Evolutionary conservation across 1,139 yeast species (phyloP), one percentile per base, ranked within the genome.

Genomic region (Trichomonascaceae sp.): DNA sequence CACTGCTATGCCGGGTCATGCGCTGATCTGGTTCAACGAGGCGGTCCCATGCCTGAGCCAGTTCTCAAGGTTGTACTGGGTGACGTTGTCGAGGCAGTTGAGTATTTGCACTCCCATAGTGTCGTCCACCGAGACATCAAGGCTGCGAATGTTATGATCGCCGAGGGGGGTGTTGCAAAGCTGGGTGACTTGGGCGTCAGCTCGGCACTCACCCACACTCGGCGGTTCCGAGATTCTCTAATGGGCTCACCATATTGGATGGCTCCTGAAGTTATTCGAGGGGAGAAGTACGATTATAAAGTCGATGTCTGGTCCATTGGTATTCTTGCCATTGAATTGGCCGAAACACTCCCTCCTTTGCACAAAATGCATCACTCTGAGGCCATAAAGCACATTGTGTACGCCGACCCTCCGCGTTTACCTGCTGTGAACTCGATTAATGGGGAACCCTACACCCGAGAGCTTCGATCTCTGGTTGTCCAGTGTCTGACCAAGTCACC

Each of bases 1-100:
- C 81, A 70, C 51, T 85, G 96, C 56, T 93, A 87, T 9, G 94
- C 93, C 16, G 93, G 95, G 0, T 80, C 93, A 2, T 80, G 93
- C 54, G 69, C 82, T 1, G 94, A 84, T 48, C 62, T 85, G 41
- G 17, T 45, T 30, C 31, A 17, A 13, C n/a, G 18, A 14, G 15
- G 18, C n/a, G 15, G 11, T 5, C 9, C 17, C 14, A 8, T 27
- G 5, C 9, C n/a, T 16, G 30, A 27, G n/a, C 11, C 13, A 8
- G 34, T 37, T 31, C 22, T 44, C 28, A 41, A 36, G 9, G 36
- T 43, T n/a, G 85, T 45, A 18, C 32, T 45, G 38, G 27, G 39
- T 16, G 79, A 77, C 35, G 59, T 79, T 2, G 57, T 82, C 9
- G 43, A 64, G 13, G 68, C 66, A 3, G 65, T 87, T 29, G 66